Percentiles rank a stretch among this genome's conserved stretches.
Conservation (phyloP, 257 asterid species). For the Ehretia macrophylla region DNA sequence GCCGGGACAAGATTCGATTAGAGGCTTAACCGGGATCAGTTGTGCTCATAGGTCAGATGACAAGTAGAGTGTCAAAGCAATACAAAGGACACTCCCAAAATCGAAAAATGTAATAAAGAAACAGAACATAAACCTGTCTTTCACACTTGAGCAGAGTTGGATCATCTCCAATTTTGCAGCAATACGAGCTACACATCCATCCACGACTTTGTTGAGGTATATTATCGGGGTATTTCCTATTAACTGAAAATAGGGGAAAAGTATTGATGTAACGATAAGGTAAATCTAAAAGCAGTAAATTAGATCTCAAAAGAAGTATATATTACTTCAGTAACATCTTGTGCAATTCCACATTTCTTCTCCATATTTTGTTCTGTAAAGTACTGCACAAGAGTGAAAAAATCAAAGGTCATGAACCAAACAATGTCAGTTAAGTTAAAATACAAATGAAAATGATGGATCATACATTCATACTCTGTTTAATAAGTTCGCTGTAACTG, state of each 20-base stretch:
- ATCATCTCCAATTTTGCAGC: constrained; percentile 42
- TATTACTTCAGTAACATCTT: constrained; percentile 38
- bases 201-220: constrained; percentile 42
- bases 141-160: constrained; percentile 48
- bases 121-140: constrained; percentile 31
- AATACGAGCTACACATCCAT: constrained; percentile 38
- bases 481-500: too few relatives aligned
- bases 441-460: not conserved
- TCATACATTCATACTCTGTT: too few relatives aligned
- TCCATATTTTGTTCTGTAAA: not conserved
- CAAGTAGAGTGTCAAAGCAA: not conserved
- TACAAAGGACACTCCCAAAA: not conserved
- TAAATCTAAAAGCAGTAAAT: not conserved
- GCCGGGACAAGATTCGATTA: too few relatives aligned
- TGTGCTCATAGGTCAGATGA: too few relatives aligned
- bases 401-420: not conserved
- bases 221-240: constrained; percentile 44
- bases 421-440: too few relatives aligned
- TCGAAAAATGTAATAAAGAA: not conserved
- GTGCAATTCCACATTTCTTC: constrained; percentile 28
- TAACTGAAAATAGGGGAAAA: constrained; percentile 15
- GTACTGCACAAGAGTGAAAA: not conserved
- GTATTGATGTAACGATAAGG: not conserved
- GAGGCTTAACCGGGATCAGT: too few relatives aligned
- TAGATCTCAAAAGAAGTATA: constrained; percentile 1